Conservation (phyloP, 352 stramenopile genomes). For the Phytophthora idaei region DNA sequence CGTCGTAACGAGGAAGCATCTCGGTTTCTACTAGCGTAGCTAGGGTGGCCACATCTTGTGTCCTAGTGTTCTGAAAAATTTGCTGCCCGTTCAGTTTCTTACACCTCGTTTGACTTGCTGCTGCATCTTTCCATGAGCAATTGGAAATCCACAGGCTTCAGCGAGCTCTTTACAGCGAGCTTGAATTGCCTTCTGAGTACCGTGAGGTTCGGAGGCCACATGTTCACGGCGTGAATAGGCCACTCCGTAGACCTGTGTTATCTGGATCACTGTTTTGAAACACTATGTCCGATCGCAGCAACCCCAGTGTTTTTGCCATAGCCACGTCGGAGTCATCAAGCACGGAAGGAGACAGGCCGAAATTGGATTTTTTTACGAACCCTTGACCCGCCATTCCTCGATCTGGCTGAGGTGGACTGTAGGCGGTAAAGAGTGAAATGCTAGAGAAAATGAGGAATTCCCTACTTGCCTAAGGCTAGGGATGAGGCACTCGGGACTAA, state of each 20-base stretch:
- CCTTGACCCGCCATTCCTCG: no score
- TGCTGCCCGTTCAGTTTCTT: slow-evolving; percentile 24
- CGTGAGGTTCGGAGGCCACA: not conserved
- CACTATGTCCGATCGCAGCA: not conserved
- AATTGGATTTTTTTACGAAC: no score
- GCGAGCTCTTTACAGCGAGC: slow-evolving; percentile 5
- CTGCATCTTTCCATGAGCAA: not conserved
- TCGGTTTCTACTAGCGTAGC: not conserved
- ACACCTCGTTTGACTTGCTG: slow-evolving; percentile 4
- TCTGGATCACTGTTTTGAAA: not conserved
- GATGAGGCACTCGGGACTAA: no score
- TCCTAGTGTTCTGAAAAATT: slow-evolving; percentile 15
- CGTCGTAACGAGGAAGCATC: slow-evolving; percentile 7
- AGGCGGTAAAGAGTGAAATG: no score
- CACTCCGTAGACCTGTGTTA: not conserved
- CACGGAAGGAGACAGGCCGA: not conserved
- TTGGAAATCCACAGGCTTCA: slow-evolving; percentile 1
- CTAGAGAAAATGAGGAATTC: no score
- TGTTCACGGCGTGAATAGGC: not conserved
- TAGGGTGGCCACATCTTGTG: not conserved
- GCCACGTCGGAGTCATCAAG: not conserved
- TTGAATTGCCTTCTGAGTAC: slow-evolving; percentile 5
- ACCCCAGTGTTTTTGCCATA: not conserved
- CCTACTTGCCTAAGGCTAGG: no score
- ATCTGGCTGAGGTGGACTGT: no score